Percentiles rank a stretch among this genome's conserved stretches.
Conservation (phyloP, 169 alveolate genomes). For the Plasmodium berghei region DNA sequence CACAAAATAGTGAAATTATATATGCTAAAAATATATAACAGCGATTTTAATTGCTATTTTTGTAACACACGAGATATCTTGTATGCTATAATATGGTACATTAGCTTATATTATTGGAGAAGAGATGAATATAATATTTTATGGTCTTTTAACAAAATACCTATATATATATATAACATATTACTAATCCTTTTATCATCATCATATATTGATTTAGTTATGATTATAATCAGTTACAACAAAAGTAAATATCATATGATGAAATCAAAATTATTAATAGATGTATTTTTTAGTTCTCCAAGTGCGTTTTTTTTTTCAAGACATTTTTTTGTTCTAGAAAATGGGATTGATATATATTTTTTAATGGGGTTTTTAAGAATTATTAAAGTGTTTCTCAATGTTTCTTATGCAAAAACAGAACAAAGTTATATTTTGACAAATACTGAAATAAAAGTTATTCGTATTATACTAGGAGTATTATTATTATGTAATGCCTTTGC, state of each 20-base stretch:
- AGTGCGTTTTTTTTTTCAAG: slow-evolving; percentile 53
- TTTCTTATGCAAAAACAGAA: slow-evolving; percentile 62
- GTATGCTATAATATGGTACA: slow-evolving; percentile 59
- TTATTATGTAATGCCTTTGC: slow-evolving; percentile 74
- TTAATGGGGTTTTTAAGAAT: slow-evolving; percentile 62
- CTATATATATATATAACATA: slow-evolving; percentile 52
- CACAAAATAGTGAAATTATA: slow-evolving; percentile 48
- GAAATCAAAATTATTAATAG: slow-evolving; percentile 69
- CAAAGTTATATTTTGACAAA: slow-evolving; percentile 43
- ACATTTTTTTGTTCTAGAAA: slow-evolving; percentile 42
- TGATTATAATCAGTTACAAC: slow-evolving; percentile 57
- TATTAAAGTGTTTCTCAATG: slow-evolving; percentile 62
- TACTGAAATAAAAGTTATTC: slow-evolving; percentile 66
- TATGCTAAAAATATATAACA: slow-evolving; percentile 70
- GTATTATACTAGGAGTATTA: slow-evolving; percentile 68
- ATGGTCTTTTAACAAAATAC: slow-evolving; percentile 62
- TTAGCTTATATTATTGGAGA: slow-evolving; percentile 70
- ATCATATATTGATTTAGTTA: slow-evolving; percentile 65
- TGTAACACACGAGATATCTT: slow-evolving; percentile 51
- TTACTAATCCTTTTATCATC: slow-evolving; percentile 62
- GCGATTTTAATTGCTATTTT: slow-evolving; percentile 48
- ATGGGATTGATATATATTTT: slow-evolving; percentile 57
- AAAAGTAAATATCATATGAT: slow-evolving; percentile 45
- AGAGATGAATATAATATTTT: slow-evolving; percentile 56
- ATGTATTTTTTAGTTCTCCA: slow-evolving; percentile 72